phyloP scores from a whole-genome alignment of 108 stramenopile species.

The Tribonema minus region DNA sequence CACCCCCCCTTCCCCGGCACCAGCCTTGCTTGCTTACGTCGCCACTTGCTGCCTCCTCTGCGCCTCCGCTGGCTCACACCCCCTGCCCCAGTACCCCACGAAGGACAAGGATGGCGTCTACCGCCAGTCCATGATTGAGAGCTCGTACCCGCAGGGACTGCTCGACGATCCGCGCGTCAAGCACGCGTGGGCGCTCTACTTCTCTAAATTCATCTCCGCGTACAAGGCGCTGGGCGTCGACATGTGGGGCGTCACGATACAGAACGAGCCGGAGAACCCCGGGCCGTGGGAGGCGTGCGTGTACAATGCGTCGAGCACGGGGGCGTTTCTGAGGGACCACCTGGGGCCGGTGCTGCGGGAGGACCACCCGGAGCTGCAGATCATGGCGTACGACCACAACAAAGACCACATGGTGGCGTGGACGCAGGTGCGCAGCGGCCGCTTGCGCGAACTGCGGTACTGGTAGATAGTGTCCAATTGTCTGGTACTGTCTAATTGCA shows the following conservation, averaged over 20 bases:
- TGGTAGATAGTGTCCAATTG: too few species aligned
- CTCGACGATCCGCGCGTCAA: conserved; percentile 70
- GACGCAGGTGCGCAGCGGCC: background rate
- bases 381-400: conserved; percentile 92
- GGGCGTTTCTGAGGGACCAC: conserved; percentile 77
- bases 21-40: too few species aligned
- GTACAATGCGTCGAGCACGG: conserved; percentile 62
- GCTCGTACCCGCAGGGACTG: conserved; percentile 70
- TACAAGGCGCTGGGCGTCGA: conserved; percentile 44
- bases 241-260: conserved; percentile 56
- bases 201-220: conserved; percentile 45
- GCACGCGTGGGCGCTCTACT: conserved; percentile 53
- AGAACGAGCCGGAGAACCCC: conserved; percentile 91
- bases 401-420: conserved; percentile 69
- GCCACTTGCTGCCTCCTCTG: too few species aligned
- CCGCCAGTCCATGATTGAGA: conserved; percentile 46
- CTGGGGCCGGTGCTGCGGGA: conserved; percentile 70
- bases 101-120: background rate
- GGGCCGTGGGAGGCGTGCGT: conserved; percentile 96
- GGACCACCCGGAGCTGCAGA: conserved; percentile 74
- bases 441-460: too few species aligned
- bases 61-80: background rate
- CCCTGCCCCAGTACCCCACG: background rate
- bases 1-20: too few species aligned
- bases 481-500: too few species aligned